Base-by-base conservation (phyloP, 805 yeast genomes). In the Candida peoriensis region DNA sequence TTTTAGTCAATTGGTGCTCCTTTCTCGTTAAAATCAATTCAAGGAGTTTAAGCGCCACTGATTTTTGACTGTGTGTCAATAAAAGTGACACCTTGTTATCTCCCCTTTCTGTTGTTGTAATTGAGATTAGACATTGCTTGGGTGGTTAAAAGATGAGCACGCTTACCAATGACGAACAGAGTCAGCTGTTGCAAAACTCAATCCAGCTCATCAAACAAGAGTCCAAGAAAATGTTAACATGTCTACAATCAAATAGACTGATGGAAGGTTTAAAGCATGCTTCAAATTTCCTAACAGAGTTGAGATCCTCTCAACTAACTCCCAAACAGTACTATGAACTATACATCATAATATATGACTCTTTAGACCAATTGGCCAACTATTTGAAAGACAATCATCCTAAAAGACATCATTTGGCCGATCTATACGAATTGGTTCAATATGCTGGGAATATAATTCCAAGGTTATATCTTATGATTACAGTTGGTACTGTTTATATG, bases 271-370 rank as follows among this genome's bases (percentile, higher is more conserved):
- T 93, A 38, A 85, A 87, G 49, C 93, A 88, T 54, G 86, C 95
- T 22, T 76, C 95, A 21, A 76, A 80, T 20, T 77, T 88, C 63
- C 66, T 93, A 36, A 77, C 79, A 22, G 97, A 89, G 60, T 64
- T 90, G 34, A 69, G 97, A 36, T 82, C 90, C 4, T 76, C 81
- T 32, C 66, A 68, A 30, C 65, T 87, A 39, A 70, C 86, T 3
- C 97, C 98, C 1, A 88, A 88, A 55, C 89, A 85, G 57, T 93
- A 93, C 68, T 93, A 93, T 57, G 97, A 89, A 58, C 63, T 93
- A 28, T 93, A 90, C 62, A 81, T 84, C 43, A 67, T 81, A 30
- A 80, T 83, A 2, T 89, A 79, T 50, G 97, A 93, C 59, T 81
- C 94, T 0, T 63, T 93, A 54, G 81, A 81, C 24, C 60, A 71